phyloP scores from a whole-genome alignment of 2,329 filamentous ascomycete species.

The Tetracladium maxilliforme region DNA sequence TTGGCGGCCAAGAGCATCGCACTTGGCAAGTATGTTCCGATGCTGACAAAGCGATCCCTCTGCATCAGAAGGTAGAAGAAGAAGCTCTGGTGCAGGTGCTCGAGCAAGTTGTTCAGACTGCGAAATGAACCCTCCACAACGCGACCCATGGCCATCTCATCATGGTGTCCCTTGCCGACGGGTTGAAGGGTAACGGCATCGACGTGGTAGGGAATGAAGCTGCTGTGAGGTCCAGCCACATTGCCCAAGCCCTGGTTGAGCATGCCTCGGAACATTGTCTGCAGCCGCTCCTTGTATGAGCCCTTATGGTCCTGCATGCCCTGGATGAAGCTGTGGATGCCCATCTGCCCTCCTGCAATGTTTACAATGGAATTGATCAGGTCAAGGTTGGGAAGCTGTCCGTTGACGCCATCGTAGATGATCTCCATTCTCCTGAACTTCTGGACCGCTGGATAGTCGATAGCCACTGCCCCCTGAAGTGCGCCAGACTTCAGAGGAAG shows the following conservation, averaged over 20 bases:
- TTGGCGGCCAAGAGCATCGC: constrained; percentile 95
- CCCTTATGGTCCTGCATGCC: constrained; percentile 69
- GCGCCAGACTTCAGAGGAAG: constrained; percentile 85
- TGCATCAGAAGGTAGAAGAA: constrained; percentile 97
- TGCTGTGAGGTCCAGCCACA: constrained; percentile 80
- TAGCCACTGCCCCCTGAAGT: constrained; percentile 80
- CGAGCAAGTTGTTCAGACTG: constrained; percentile 88
- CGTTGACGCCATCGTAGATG: constrained; percentile 90
- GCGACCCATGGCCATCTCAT: constrained; percentile 90
- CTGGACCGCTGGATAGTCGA: constrained; percentile 79
- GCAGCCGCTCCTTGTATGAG: constrained; percentile 65
- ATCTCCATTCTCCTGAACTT: constrained; percentile 82
- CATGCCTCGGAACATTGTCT: constrained; percentile 87
- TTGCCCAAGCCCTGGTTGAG: constrained; percentile 80
- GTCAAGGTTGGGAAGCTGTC: constrained; percentile 88
- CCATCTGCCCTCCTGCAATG: constrained; percentile 85
- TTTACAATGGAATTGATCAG: constrained; percentile 86
- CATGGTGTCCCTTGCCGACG: constrained; percentile 84
- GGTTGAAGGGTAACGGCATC: constrained; percentile 90
- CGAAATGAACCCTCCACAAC: constrained; percentile 83
- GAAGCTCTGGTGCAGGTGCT: constrained; percentile 96
- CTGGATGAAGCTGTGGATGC: constrained; percentile 70
- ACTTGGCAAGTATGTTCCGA: constrained; percentile 90
- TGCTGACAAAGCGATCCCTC: constrained; percentile 86
- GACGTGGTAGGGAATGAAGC: constrained; percentile 95